Evolutionary conservation across 1,284 basidiomycete genomes (phyloP), one percentile per base, ranked within the genome.

Genomic region (Trichosporon inkin): DNA sequence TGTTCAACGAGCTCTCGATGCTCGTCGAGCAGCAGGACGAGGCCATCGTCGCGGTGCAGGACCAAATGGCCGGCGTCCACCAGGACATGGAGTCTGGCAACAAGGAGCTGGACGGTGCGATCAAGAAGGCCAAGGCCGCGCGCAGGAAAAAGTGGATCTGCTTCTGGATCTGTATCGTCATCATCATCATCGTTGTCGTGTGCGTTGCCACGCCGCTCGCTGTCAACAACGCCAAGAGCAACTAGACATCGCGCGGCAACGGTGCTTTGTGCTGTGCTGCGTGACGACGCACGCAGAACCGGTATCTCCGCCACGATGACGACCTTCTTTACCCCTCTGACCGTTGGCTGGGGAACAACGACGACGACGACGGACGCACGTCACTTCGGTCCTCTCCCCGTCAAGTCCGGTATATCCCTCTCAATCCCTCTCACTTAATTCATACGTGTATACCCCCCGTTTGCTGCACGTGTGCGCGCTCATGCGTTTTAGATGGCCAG

Each of bases 1-100:
- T 97, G 65, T 93, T 96, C 79, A 85, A 85, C 66, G 94, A 97
- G 87, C 88, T 92, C 89, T 85, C 84, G 55, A 83, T 49, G 63
- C 79, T 93, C 40, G 84, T 92, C 19, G 82, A 86, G 53, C 87
- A 90, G 76, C 89, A 93, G 73, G 86, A 92, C 57, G 87, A 89
- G 63, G 82, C 83, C 1, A 85, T 94, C 62, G 78, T 82, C 53
- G 80, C 77, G 22, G 83, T 92, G 55, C 85, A 92, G 69, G 78
- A 78, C 10, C 82, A 83, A 56, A 88, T 89, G 7, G 73, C 71
- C 16, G 80, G 81, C 35, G 87, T 88, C 3, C 84, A 88, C 71
- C 77, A 77, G 10, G 85, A 93, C 69, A 86, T 88, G 32, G 82
- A 84, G 68, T 81, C 80, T 57, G 90, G 88, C 24, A 72, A 86